phyloP scores from a whole-genome alignment of 805 yeast species.

The Spathaspora arborariae region DNA sequence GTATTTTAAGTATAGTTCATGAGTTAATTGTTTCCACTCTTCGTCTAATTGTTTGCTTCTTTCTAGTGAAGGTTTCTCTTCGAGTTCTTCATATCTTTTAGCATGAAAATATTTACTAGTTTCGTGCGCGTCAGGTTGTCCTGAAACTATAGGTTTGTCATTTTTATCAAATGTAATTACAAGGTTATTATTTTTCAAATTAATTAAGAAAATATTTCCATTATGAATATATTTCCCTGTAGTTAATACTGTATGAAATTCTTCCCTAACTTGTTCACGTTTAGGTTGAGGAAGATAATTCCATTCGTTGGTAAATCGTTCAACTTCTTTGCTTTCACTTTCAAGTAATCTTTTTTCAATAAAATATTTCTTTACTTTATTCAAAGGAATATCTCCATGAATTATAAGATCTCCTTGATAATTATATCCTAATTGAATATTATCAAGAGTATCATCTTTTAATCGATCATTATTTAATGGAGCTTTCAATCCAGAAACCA shows the following conservation, averaged over 20 bases:
- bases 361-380: background rate
- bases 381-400: background rate
- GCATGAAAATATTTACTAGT: background rate
- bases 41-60: background rate
- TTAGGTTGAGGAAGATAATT: background rate
- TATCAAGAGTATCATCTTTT: background rate
- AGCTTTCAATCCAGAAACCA: background rate
- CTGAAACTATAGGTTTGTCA: background rate
- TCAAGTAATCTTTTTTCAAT: slow-evolving; percentile 1
- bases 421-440: background rate
- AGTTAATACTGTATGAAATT: background rate
- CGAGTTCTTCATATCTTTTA: background rate
- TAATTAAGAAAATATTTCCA: background rate
- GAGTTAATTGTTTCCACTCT: background rate
- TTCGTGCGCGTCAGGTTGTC: background rate
- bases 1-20: background rate
- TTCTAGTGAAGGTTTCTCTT: background rate
- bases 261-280: background rate
- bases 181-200: background rate
- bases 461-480: background rate
- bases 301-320: slow-evolving; percentile 3
- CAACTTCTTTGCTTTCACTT: background rate
- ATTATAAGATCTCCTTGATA: background rate
- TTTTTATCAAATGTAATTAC: background rate
- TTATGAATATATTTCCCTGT: background rate